Evolutionary conservation across 2,329 filamentous ascomycete species (phyloP), one percentile per base, ranked within the genome.

Genomic region (Alternaria gansuensis): DNA sequence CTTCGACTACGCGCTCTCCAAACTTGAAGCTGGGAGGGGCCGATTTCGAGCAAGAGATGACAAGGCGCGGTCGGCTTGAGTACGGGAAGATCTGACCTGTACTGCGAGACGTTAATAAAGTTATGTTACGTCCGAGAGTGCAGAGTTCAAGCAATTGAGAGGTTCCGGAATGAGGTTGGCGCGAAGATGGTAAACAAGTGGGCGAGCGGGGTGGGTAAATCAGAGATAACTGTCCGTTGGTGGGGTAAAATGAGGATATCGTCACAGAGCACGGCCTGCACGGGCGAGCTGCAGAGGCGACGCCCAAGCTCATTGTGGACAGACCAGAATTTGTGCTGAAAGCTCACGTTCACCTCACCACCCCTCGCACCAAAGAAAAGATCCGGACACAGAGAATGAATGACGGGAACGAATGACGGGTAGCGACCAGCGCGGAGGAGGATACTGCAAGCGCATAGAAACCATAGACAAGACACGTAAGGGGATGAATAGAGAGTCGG

Each of bases 191-290:
- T 45, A 29, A 33, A 21, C 39, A 39, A 50, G 17, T 36, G 50
- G 28, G 55, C 23, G 23, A 13, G 33, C 11, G 41, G 50, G 41
- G 53, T 59, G 48, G 39, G 40, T 53, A 23, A 37, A 34, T 6
- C 11, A 21, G 43, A 24, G 37, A 31, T 24, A 39, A 40, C 29
- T 36, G 23, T 45, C 45, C n/a, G 23, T 24, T 48, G 45, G 56
- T 37, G 56, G 57, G 57, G 56, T 24, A 39, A 17, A 24, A 55
- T 55, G 61, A 61, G 58, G 59, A 43, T 56, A 52, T 66, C 52
- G 55, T 57, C 41, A 52, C 54, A 31, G 58, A 58, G 65, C 65
- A 66, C 63, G 65, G 63, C 31, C 56, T 59, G 54, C 17, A 37
- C 48, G 29, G 50, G 44, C 60, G 41, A 51, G 31, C 57, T 45